Base-by-base conservation (phyloP, 768 basidiomycete species). In the Naganishia antarctica region DNA sequence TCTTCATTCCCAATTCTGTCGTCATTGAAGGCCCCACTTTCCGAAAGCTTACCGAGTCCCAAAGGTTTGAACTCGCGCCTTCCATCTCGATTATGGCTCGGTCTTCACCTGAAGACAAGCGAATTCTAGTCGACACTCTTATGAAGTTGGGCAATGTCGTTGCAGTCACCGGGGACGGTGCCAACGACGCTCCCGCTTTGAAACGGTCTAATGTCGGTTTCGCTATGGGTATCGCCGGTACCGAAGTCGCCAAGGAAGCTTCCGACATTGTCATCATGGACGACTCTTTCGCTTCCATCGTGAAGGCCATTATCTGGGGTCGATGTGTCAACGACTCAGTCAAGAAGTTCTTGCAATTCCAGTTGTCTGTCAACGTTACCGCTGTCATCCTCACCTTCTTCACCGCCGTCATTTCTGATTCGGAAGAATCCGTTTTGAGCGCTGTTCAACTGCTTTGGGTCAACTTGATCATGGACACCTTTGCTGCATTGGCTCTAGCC, bases 21-120 rank as follows among this genome's bases (percentile, higher is more conserved):
- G 89, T 99, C 78, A 97, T 98, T 91, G 96, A 99, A 75, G 93
- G 96, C 0, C 94, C 94, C 0, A 83, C 87, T 4, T 99, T 98
- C 83, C 84, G 96, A 12, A 81, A 86, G 72, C 82, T 99, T 37
- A 81, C 79, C 13, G 82, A 85, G 21, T 69, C 80, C 0, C 87
- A 96, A 68, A 85, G 86, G 77, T 79, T 88, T 41, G 87, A 89
- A 48, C 84, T 97, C 64, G 87, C 92, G 0, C 94, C 94, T 4
- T 86, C 91, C 21, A 81, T 99, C 1, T 94, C 98, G 77, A 92
- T 99, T 21, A 86, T 99, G 43, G 96, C 96, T 34, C 89, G 96
- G 7, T 98, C 94, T 0, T 96, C 91, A 0, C 96, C 96, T 0
- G 89, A 96, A 73, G 96, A 99, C 78, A 99, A 99, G 84, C 87